Evolutionary conservation across 2,329 filamentous ascomycete species (phyloP).

Genomic region (Talaromyces islandicus): DNA sequence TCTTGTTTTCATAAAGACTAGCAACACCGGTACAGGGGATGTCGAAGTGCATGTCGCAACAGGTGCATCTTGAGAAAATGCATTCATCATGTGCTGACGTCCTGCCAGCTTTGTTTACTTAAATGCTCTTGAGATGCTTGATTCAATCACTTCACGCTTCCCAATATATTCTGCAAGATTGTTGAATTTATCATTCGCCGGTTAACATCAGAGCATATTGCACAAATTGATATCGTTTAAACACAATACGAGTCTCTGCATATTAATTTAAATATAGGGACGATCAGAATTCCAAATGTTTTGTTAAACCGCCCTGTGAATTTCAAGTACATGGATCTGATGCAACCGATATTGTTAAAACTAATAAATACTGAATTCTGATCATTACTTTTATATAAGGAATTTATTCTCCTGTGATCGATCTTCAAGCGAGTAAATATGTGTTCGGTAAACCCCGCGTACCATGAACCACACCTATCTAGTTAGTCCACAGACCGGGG

Average conservation of each 20-base stretch:
- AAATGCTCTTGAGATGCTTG: background rate
- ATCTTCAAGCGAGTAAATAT: no score
- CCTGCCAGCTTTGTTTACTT: background rate
- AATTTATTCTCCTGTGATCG: no score
- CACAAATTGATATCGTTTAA: background rate
- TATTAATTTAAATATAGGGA: no score
- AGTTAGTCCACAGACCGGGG: background rate
- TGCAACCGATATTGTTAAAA: background rate
- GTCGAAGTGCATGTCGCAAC: constrained; percentile 13
- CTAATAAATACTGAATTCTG: no score
- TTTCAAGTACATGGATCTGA: no score
- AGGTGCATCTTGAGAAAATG: constrained; percentile 2
- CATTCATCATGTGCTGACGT: background rate
- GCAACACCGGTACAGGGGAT: constrained; percentile 10
- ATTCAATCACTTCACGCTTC: background rate
- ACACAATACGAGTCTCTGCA: background rate
- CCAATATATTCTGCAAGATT: background rate
- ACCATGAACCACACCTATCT: no score
- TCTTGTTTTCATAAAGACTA: constrained; percentile 13
- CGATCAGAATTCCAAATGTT: no score
- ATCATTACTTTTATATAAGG: no score
- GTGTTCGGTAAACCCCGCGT: no score
- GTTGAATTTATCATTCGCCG: background rate
- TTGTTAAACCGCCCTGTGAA: background rate
- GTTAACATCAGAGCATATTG: background rate